Conservation (phyloP, 441 rosid species). For the Pelargonium cotyledonis region DNA sequence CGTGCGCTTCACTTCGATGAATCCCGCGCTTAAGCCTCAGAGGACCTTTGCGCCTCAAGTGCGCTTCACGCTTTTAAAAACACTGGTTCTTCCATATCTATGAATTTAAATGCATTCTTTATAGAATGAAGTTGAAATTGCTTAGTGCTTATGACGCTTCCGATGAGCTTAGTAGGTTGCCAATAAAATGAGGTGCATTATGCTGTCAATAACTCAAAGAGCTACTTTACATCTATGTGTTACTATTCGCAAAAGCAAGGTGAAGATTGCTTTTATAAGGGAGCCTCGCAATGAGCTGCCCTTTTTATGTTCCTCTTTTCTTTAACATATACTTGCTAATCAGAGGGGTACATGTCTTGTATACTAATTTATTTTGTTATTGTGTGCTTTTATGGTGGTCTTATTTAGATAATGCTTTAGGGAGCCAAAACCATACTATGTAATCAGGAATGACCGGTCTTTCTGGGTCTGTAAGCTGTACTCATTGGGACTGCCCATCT, state of each 20-base stretch:
- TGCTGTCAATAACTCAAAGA: neutral
- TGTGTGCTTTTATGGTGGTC: neutral
- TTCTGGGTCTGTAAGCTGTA: neutral
- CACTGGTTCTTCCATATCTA: too few species aligned
- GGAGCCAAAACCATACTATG: neutral
- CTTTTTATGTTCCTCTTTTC: neutral
- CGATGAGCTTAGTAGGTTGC: neutral
- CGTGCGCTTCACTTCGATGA: too few species aligned
- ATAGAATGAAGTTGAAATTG: neutral
- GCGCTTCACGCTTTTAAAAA: too few species aligned
- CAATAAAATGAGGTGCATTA: neutral
- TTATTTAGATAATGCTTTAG: too few species aligned
- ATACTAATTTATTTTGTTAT: neutral
- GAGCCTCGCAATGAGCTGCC: too few species aligned
- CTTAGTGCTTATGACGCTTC: neutral
- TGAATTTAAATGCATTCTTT: neutral
- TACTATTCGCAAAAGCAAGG: too few species aligned
- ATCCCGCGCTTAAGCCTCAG: too few species aligned
- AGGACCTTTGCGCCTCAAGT: too few species aligned
- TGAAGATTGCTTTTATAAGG: too few species aligned
- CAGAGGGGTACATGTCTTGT: neutral
- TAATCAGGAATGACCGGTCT: neutral
- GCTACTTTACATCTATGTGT: neutral
- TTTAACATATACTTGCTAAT: neutral
- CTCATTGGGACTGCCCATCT: neutral